Conservation (phyloP, 345 rosid species). For the Excoecaria agallocha region DNA sequence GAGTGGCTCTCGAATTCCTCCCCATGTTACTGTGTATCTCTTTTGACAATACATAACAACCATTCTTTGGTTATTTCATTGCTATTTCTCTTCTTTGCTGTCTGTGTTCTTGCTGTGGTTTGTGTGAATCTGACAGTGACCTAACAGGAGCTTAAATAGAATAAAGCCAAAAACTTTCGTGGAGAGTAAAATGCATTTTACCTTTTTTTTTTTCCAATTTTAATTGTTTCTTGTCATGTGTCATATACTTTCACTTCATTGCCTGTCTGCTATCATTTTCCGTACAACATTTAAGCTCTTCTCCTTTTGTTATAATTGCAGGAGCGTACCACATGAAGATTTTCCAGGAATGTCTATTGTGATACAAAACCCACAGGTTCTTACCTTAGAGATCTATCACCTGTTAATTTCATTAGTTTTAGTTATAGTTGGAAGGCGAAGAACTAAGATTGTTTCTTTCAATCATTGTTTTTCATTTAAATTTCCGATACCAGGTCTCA, state of each 20-base stretch:
- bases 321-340: conserved; percentile 54
- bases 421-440: neutral
- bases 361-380: conserved; percentile 61
- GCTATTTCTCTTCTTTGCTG: too few species aligned
- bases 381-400: neutral
- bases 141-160: too few species aligned
- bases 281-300: neutral
- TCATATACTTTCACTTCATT: neutral
- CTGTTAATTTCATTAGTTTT: neutral
- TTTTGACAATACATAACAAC: too few species aligned
- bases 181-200: too few species aligned
- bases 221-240: neutral
- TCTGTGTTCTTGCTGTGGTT: too few species aligned
- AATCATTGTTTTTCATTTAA: neutral
- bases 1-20: too few species aligned
- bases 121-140: too few species aligned
- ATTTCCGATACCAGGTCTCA: conserved; percentile 52
- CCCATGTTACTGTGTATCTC: too few species aligned
- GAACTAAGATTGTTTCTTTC: neutral
- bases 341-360: conserved; percentile 53
- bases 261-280: neutral
- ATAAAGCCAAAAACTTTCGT: too few species aligned
- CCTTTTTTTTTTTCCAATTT: neutral
- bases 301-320: conserved; percentile 26
- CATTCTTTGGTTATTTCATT: too few species aligned